Base-by-base conservation (phyloP, 108 stramenopile genomes). In the Discostella stelligeroides region DNA sequence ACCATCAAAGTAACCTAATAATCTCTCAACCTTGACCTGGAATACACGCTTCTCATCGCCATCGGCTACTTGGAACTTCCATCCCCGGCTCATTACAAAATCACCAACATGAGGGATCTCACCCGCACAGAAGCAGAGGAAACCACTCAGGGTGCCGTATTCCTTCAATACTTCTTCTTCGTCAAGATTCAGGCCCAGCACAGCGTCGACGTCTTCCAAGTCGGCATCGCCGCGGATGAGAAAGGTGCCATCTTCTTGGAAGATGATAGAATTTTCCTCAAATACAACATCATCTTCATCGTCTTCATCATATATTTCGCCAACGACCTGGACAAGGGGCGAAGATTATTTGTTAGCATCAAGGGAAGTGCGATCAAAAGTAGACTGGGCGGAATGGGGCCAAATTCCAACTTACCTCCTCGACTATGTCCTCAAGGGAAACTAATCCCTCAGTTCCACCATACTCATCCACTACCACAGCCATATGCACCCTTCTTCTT, bases 361-460 rank as follows among this genome's bases (percentile, higher is more conserved):
- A 9, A 7, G 25, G 21, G 24, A 17, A 60, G 23, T 34, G 41
- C 4, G 46, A 28, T 29, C 48, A 17, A 23, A 47, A 30, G 24
- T 24, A 27, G 45, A 68, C 57, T 12, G n/a, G 47, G 28, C 6
- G 54, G 8, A 25, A 25, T 39, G 10, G 13, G 0, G 43, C 18
- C 49, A 56, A 59, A 74, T 59, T 70, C 90, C 87, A 79, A 87
- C 95, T 81, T 88, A 94, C 95, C 84, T 95, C 96, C 81, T 98
- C 98, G 18, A 97, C 86, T 62, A 97, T 96, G 80, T 97, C 96
- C 80, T 98, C 98, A 23, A 98, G 71, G 6, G 96, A 95, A 9
- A 98, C 96, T 54, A 98, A 61, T n/a, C 98, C 98, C 60, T 95
- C 96, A 0, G 98, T 98, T 29, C 98, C 98, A 27, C 98, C 98